A percentile compares a stretch with the other conserved stretches of the same genome.
Conservation (phyloP, 495 filamentous ascomycete genomes). For the Penicillium desertorum region DNA sequence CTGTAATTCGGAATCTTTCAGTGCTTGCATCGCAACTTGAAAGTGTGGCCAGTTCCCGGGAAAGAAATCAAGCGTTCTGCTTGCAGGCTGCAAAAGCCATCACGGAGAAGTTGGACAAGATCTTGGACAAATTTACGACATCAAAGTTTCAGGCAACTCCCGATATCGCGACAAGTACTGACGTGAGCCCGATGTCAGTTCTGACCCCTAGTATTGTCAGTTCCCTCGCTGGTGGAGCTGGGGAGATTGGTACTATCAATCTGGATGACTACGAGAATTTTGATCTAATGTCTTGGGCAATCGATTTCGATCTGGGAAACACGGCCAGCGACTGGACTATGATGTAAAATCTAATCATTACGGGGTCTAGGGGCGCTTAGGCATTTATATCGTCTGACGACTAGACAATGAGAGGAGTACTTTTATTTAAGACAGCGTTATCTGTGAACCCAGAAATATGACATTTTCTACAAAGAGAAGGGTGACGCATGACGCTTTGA, state of each 20-base stretch:
- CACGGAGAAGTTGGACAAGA: conserved; percentile 19
- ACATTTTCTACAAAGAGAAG: no score
- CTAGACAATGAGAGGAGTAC: no score
- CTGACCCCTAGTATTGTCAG: conserved; percentile 7
- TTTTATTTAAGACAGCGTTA: no score
- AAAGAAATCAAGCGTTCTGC: conserved; percentile 22
- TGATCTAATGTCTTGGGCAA: conserved; percentile 20
- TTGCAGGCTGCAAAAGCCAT: conserved; percentile 23
- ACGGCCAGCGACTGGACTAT: conserved; percentile 15
- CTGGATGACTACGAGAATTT: conserved; percentile 18
- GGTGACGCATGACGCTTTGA: no score
- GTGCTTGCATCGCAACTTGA: conserved; percentile 22
- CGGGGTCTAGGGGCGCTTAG: no score
- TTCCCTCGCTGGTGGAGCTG: conserved; percentile 8
- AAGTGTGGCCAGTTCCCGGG: conserved; percentile 17
- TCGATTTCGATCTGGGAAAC: conserved; percentile 18
- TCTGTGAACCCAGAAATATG: no score
- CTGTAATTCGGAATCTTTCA: conserved; percentile 22
- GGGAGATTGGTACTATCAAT: conserved; percentile 17
- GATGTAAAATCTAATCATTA: conserved; percentile 13
- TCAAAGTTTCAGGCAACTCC: conserved; percentile 10
- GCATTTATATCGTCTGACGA: no score
- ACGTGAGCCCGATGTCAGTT: conserved; percentile 6
- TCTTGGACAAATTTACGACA: conserved; percentile 16
- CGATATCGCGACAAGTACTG: conserved; percentile 12